These are phyloP conservation scores for Brettanomyces sp. DNA, from an alignment of 805 yeast species.

Conservation along the genomic window DNA sequence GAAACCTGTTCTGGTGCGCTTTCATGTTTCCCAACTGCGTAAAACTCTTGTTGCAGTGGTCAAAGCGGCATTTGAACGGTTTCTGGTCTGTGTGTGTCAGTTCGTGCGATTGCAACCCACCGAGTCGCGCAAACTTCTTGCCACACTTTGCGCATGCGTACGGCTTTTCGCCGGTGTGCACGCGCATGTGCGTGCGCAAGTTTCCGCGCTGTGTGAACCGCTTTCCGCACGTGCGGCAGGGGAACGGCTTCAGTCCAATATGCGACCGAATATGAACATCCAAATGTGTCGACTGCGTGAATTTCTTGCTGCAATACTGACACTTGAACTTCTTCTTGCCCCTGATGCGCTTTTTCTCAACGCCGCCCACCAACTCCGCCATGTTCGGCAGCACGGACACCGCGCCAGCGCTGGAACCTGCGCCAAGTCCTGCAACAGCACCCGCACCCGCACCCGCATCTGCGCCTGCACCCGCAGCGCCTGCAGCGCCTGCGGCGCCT, in stretches of 20 bases:
- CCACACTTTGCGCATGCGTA: conserved; percentile 71
- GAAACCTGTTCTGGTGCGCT: conserved; percentile 89
- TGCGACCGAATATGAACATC: conserved; percentile 86
- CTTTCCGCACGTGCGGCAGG: conserved; percentile 70
- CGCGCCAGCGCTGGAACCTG: conserved; percentile 5
- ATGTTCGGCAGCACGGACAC: conserved; percentile 44
- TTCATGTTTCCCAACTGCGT: conserved; percentile 91
- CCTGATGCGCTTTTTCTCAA: conserved; percentile 48
- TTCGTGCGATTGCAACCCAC: conserved; percentile 82
- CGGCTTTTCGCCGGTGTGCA: conserved; percentile 92
- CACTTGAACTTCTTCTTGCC: conserved; percentile 56
- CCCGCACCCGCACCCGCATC: background rate
- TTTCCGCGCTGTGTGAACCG: conserved; percentile 88
- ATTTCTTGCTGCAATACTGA: conserved; percentile 67
- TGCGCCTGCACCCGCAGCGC: conserved; percentile 2
- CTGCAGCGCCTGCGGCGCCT: conserved; percentile 5
- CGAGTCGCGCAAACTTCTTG: conserved; percentile 77
- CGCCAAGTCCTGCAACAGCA: conserved; percentile 1
- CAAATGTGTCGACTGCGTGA: conserved; percentile 84
- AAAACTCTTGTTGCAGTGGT: conserved; percentile 73
- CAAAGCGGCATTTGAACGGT: conserved; percentile 74
- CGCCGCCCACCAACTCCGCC: conserved; percentile 68
- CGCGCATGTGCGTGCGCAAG: conserved; percentile 70
- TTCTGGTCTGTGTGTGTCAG: conserved; percentile 72
- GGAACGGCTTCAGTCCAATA: conserved; percentile 78